Base-by-base conservation (phyloP, 768 basidiomycete genomes). In the Lactarius quietus region DNA sequence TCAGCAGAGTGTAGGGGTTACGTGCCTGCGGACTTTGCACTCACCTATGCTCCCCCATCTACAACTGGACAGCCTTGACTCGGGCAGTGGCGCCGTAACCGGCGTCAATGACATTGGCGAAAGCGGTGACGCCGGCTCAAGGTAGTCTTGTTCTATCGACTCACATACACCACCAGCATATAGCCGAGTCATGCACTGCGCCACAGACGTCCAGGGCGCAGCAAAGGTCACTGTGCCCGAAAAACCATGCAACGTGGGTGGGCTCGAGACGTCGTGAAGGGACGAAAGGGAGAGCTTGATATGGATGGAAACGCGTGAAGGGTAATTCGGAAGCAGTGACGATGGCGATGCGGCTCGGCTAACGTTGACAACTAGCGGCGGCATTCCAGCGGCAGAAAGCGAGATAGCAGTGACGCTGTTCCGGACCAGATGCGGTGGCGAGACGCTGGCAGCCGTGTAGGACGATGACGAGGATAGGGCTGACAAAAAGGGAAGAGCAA, bases 11-110 rank as follows among this genome's bases (percentile, higher is more conserved):
- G n/a, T n/a, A n/a, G n/a, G 63, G 65, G 62, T 14, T 33, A 28
- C 10, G 28, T 7, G 28, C n/a, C n/a, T 43, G 23, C 4, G 36
- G 8, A 23, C 48, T 28, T 14, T 43, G 53, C 6, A 82, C 88
- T 74, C 72, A 90, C 89, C 76, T 67, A 82, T 74, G 72, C 88
- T 86, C 68, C 88, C 78, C 89, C 88, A 89, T 64, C 87, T 82
- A 74, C 89, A 89, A 64, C 84, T 79, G 71, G 74, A 84, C 57
- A 92, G 77, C 18, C 79, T 74, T 26, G 89, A 89, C 65, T 90
- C 88, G 51, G 90, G 89, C 56, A 92, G 78, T 62, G 81, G 74
- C 59, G 84, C 82, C 68, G 83, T 81, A 2, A 83, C 79, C 51
- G 77, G 59, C 26, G 69, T 38, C 57, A 59, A 14, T 6, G 57